Conservation (phyloP, 768 basidiomycete species). For the Mycena polygramma region DNA sequence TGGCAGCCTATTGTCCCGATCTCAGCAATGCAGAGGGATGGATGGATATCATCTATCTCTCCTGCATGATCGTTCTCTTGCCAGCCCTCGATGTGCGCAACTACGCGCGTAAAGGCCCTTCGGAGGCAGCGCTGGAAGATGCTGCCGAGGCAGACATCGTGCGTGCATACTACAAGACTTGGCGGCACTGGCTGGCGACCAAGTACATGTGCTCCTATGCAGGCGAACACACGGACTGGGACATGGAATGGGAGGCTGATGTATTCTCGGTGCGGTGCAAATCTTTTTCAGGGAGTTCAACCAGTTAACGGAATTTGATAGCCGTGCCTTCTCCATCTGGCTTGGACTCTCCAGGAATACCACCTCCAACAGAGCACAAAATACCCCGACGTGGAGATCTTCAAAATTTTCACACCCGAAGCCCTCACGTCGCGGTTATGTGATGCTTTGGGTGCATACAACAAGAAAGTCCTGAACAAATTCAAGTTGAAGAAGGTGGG, state of each 20-base stretch:
- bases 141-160: not conserved
- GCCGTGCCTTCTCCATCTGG: slow-evolving; percentile 1
- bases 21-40: not conserved
- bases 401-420: not conserved
- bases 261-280: not conserved
- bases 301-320: not conserved
- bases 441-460: too few relatives aligned
- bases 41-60: slow-evolving; percentile 17
- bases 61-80: slow-evolving; percentile 6
- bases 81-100: not conserved
- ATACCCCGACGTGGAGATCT: not conserved
- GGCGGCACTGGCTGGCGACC: not conserved
- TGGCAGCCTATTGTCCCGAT: slow-evolving; percentile 9
- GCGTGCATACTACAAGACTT: not conserved
- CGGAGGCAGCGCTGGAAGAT: not conserved
- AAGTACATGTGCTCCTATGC: not conserved
- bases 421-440: not conserved
- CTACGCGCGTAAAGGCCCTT: not conserved
- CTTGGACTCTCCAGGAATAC: not conserved
- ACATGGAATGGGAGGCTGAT: not conserved
- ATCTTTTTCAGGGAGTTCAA: too few relatives aligned
- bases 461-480: too few relatives aligned
- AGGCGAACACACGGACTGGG: too few relatives aligned
- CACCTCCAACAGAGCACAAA: not conserved
- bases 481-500: too few relatives aligned